These are phyloP conservation scores for Prunus salicina DNA, from an alignment of 306 rosid species.

Conservation along the genomic window DNA sequence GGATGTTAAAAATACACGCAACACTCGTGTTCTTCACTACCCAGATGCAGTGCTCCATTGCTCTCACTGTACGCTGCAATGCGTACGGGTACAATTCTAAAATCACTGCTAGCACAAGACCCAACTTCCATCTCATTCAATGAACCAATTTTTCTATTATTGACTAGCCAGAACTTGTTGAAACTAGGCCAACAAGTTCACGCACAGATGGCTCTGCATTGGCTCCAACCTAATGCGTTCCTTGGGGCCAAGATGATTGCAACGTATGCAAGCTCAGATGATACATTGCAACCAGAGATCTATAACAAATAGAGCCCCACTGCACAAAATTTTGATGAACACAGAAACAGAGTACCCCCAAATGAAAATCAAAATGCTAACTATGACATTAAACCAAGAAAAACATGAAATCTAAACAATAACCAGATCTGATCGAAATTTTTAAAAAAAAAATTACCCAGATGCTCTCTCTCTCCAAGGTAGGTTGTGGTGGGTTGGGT, in stretches of 20 bases:
- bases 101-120: not conserved
- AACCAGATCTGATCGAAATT: too few relatives aligned
- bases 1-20: not conserved
- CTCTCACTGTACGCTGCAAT: not conserved
- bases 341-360: too few relatives aligned
- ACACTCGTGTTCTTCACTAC: not conserved
- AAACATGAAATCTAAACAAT: too few relatives aligned
- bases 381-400: too few relatives aligned
- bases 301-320: too few relatives aligned
- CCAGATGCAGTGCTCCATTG: too few relatives aligned
- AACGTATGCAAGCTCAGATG: slow-evolving; percentile 21
- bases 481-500: too few relatives aligned
- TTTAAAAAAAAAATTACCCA: too few relatives aligned
- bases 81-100: not conserved
- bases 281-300: not conserved
- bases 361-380: too few relatives aligned
- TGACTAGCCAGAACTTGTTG: slow-evolving; percentile 6
- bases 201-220: slow-evolving; percentile 9
- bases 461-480: too few relatives aligned
- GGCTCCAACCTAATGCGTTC: slow-evolving; percentile 16
- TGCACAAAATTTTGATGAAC: too few relatives aligned
- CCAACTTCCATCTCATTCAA: not conserved
- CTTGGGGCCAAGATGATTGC: slow-evolving; percentile 30
- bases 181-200: slow-evolving; percentile 25
- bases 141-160: slow-evolving; percentile 10